A percentile compares a stretch with the other conserved stretches of the same genome.
Conservation (phyloP, 805 yeast genomes). For the Wickerhamiella musiphila region DNA sequence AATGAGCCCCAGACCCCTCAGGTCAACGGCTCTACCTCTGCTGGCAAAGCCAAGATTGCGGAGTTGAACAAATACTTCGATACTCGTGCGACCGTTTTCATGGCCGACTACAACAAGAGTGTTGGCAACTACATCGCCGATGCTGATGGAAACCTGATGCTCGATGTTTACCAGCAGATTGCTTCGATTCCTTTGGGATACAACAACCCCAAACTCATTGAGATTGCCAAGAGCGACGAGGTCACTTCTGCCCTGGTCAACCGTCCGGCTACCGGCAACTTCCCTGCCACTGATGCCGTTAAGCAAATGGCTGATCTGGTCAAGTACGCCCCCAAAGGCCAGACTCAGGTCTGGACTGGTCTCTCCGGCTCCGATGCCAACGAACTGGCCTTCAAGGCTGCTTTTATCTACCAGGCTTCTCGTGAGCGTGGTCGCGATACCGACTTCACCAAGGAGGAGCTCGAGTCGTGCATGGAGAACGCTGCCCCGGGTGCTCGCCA, state of each 20-base stretch:
- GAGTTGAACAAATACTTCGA: conserved; percentile 48
- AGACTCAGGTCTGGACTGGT: conserved; percentile 59
- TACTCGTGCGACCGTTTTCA: conserved; percentile 53
- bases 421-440: conserved; percentile 44
- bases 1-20: conserved; percentile 60
- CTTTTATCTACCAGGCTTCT: conserved; percentile 62
- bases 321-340: conserved; percentile 64
- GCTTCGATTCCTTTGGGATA: conserved; percentile 76
- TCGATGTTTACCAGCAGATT: conserved; percentile 70
- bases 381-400: conserved; percentile 79
- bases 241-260: conserved; percentile 60
- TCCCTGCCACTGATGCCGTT: conserved; percentile 46
- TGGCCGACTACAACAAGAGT: conserved; percentile 61
- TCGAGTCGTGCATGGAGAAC: conserved; percentile 58
- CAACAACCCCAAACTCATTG: conserved; percentile 60
- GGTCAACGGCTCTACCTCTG: conserved; percentile 60
- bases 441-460: conserved; percentile 54
- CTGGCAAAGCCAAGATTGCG: conserved; percentile 33
- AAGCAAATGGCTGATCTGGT: conserved; percentile 39
- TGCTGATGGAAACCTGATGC: conserved; percentile 56
- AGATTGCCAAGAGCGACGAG: conserved; percentile 50
- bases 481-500: conserved; percentile 80
- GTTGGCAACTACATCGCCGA: conserved; percentile 66
- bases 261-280: conserved; percentile 74
- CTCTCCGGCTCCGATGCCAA: conserved; percentile 79